Base-by-base conservation (phyloP, 768 basidiomycete species). In the Hysterangium stoloniferum region DNA sequence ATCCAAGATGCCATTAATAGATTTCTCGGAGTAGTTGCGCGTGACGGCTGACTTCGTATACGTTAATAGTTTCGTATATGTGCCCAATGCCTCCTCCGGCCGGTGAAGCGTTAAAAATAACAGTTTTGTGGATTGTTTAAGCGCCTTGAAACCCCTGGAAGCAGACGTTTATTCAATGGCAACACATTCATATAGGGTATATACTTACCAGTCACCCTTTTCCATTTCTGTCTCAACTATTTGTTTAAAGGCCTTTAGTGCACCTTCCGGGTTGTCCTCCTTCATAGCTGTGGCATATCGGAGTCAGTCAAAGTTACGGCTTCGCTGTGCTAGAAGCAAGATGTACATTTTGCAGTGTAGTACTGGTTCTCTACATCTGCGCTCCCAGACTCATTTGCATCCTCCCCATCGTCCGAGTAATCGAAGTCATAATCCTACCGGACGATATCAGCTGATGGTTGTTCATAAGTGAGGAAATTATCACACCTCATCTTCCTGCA, bases 301-400 rank as follows among this genome's bases (percentile, higher is more conserved):
- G 46, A 50, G n/a, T 54, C 9, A 22, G 15, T 27, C 17, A 25
- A 27, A 33, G 31, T 9, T 11, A n/a, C n/a, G n/a, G n/a, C n/a
- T n/a, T n/a, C n/a, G n/a, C n/a, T n/a, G n/a, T n/a, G n/a, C n/a
- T 29, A 34, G 25, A 6, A 28, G 36, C 4, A 35, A 53, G 33
- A 66, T 84, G 45, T 57, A 97, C 95, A 83, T 68, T 99, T 99
- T 9, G 96, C 96, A 43, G 84, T 86, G 66, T 98, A 98, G 69
- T 99, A 99, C 79, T 93, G 81, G 63, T 99, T 99, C 71, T 99
- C 96, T 38, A 96, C 81, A 67, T 96, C 94, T 22, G 81, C 86
- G 47, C 80, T 87, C 43, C 78, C 86, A 1, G 80, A 75, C 58
- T 86, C 86, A 50, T 89, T 80, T 25, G 77, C 87, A 25, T 87